These are phyloP conservation scores for Umbelopsis vinacea DNA, from an alignment of 192 early-diverging fungal species.

Conservation along the genomic window DNA sequence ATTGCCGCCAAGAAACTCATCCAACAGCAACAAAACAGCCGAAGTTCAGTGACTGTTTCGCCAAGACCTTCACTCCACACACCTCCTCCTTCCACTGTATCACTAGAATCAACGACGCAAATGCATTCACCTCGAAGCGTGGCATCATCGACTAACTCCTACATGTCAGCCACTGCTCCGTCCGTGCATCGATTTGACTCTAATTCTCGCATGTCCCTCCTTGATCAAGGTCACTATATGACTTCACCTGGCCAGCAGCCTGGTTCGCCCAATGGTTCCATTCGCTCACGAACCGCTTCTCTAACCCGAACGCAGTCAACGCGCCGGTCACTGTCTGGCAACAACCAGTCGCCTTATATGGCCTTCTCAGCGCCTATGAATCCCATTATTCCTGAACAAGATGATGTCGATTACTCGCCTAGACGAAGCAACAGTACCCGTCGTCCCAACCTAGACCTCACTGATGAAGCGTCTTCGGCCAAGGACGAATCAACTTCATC, in stretches of 20 bases:
- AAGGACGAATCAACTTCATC: background rate
- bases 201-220: constrained; percentile 4
- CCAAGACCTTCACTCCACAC: background rate
- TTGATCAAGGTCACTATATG: constrained; percentile 17
- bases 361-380: background rate
- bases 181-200: constrained; percentile 9
- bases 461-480: background rate
- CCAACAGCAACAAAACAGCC: constrained; percentile 51
- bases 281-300: constrained; percentile 7
- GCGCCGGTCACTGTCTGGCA: background rate
- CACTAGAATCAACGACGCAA: background rate
- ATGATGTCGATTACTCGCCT: background rate
- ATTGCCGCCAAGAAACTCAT: constrained; percentile 62
- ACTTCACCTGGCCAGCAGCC: background rate
- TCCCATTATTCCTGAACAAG: constrained; percentile 3
- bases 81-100: background rate
- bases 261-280: background rate
- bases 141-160: background rate
- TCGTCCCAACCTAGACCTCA: background rate
- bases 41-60: background rate
- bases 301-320: background rate
- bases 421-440: background rate
- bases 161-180: background rate
- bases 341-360: background rate
- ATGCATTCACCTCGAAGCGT: background rate